Evolutionary conservation across 1,139 yeast species (phyloP), one percentile per base, ranked within the genome.

Genomic region (Scheffersomyces parashehatae): DNA sequence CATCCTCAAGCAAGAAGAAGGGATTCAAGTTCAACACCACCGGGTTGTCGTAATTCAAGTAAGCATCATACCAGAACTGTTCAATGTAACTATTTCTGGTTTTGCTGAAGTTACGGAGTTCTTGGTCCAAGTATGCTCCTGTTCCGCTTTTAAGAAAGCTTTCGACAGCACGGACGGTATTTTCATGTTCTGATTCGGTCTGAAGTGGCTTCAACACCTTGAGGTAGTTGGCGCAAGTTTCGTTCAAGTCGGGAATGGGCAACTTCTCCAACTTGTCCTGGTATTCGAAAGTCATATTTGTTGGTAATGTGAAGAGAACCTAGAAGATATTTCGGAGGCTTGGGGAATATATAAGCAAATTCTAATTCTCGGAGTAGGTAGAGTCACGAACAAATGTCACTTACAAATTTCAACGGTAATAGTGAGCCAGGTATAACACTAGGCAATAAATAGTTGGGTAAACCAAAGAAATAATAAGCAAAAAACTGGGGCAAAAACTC

Each of bases 41-140:
- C 0, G 91, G 96, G 24, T 89, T 85, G 64, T 89, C 97, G 61
- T 87, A 87, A 62, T 83, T 84, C 51, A 89, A 73, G 63, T 89
- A 89, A 3, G 96, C 82, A 60, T 89, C 97, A 62, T 83, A 88
- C 97, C 97, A 89, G 62, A 89, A 89, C 62, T 89, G 96, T 64
- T 89, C 97, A 50, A 89, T 89, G 64, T 85, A 89, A 8, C 95
- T 84, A 42, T 87, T 81, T 53, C 90, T 72, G 14, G 79, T 66
- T 45, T 79, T 72, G 9, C 88, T 75, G 55, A 86, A 88, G 42
- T 79, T 79, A 38, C 82, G 67, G 38, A 88, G 74, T 55, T 82
- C 83, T 29, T 77, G 68, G 52, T 86, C 88, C 51, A 89, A 73
- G 44, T 77, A 72, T 28, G 81, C 77, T 5, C 91, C 89, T 11